Percentiles rank a stretch among this genome's conserved stretches.
phyloP scores from a whole-genome alignment of 148 eudicot genomes.

The Rhododendron molle region DNA sequence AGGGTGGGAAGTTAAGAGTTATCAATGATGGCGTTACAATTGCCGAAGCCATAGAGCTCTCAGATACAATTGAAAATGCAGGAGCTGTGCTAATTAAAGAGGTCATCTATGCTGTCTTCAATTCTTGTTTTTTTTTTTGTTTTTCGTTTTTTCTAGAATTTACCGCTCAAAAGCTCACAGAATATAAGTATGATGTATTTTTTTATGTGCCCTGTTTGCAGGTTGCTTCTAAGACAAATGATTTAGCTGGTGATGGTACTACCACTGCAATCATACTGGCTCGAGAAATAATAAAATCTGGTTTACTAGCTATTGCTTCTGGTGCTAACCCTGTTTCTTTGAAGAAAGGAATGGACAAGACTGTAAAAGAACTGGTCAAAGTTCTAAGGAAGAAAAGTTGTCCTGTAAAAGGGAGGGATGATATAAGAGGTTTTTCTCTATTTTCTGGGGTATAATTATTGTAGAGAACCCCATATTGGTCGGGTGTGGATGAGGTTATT shows the following conservation, averaged over 20 bases:
- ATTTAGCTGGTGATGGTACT: constrained; percentile 93
- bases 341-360: constrained; percentile 85
- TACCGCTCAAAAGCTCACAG: not conserved
- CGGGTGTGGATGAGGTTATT: not conserved
- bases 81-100: constrained; percentile 80
- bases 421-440: constrained; percentile 54
- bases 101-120: constrained; percentile 29
- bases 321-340: constrained; percentile 80
- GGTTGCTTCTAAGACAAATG: constrained; percentile 94
- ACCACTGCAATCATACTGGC: constrained; percentile 91
- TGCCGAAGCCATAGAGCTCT: constrained; percentile 81
- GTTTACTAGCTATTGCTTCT: constrained; percentile 59
- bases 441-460: not conserved
- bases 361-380: constrained; percentile 57
- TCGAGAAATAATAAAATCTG: constrained; percentile 76
- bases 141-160: not conserved
- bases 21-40: constrained; percentile 94
- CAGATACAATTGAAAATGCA: constrained; percentile 77
- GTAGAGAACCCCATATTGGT: not conserved
- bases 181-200: not conserved
- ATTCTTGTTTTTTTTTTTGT: not conserved
- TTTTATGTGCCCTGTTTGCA: constrained; percentile 26
- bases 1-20: constrained; percentile 63
- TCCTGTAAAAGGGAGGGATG: constrained; percentile 60
- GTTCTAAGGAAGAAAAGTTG: constrained; percentile 57